These are phyloP conservation scores for Tillandsia leiboldiana DNA, from an alignment of 176 grass and related monocot species.

Conservation along the genomic window DNA sequence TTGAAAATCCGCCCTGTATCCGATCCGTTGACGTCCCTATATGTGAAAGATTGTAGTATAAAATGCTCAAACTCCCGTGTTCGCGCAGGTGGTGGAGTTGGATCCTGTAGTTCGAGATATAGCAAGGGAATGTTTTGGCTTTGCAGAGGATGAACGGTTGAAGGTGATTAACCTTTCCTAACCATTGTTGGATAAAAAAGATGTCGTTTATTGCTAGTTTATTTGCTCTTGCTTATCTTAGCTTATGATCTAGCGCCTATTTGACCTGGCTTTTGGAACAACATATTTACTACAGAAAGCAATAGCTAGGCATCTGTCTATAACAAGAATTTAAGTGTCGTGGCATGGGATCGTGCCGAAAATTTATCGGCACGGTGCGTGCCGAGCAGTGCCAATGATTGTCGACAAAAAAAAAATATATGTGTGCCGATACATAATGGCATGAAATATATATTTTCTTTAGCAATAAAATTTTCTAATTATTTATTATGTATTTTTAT, in stretches of 20 bases:
- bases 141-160: constrained; percentile 55
- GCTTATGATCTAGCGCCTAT: background rate
- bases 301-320: no score
- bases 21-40: background rate
- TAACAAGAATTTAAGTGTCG: no score
- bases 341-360: no score
- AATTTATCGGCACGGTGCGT: no score
- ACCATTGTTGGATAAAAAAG: background rate
- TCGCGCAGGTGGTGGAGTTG: constrained; percentile 73
- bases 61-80: constrained; percentile 15
- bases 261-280: background rate
- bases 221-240: background rate
- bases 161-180: constrained; percentile 36
- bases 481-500: no score
- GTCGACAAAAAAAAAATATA: no score
- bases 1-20: no score
- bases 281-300: background rate
- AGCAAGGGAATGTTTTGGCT: constrained; percentile 62
- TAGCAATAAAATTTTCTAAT: no score
- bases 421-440: no score
- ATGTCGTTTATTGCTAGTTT: background rate
- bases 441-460: no score
- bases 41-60: background rate
- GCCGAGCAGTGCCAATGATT: no score
- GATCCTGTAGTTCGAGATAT: constrained; percentile 72